Evolutionary conservation across 1,139 yeast species (phyloP).

Genomic region (Diutina scorzettiae): DNA sequence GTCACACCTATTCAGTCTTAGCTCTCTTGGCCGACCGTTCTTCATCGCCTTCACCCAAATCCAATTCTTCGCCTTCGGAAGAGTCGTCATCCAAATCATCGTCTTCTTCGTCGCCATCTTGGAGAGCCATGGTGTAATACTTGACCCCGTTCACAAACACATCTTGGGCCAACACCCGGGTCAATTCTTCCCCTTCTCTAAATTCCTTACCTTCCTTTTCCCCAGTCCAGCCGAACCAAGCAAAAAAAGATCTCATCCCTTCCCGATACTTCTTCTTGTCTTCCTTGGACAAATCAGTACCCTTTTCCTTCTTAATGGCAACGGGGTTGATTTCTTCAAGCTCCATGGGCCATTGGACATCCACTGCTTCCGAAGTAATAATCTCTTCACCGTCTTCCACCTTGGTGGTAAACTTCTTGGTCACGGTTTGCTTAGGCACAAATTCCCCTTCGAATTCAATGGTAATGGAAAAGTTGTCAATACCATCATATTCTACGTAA

Average conservation of each 20-base stretch:
- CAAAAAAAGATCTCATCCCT: slow-evolving; percentile 66
- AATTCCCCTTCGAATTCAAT: slow-evolving; percentile 32
- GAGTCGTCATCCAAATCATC: slow-evolving; percentile 41
- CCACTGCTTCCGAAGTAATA: slow-evolving; percentile 37
- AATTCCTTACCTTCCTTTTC: slow-evolving; percentile 60
- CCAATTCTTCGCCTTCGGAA: slow-evolving; percentile 43
- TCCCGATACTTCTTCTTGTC: slow-evolving; percentile 50
- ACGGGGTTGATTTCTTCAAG: slow-evolving; percentile 42
- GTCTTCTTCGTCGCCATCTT: slow-evolving; percentile 40
- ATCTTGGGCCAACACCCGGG: slow-evolving; percentile 52
- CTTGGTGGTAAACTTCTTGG: slow-evolving; percentile 36
- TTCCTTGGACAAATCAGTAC: slow-evolving; percentile 26
- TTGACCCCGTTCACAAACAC: slow-evolving; percentile 62
- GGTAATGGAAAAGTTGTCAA: slow-evolving; percentile 37
- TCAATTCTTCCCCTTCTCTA: slow-evolving; percentile 59
- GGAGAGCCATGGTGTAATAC: slow-evolving; percentile 56
- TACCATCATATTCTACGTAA: slow-evolving; percentile 34
- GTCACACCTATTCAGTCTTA: slow-evolving; percentile 5
- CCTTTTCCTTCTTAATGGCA: slow-evolving; percentile 24
- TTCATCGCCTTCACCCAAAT: slow-evolving; percentile 41
- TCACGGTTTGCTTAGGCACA: slow-evolving; percentile 39
- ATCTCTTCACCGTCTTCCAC: slow-evolving; percentile 41
- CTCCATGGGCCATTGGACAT: slow-evolving; percentile 48
- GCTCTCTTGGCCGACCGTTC: slow-evolving; percentile 13
- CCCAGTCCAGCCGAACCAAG: slow-evolving; percentile 73